Evolutionary conservation across 805 yeast species (phyloP).

Genomic region (Starmerella roubikii): DNA sequence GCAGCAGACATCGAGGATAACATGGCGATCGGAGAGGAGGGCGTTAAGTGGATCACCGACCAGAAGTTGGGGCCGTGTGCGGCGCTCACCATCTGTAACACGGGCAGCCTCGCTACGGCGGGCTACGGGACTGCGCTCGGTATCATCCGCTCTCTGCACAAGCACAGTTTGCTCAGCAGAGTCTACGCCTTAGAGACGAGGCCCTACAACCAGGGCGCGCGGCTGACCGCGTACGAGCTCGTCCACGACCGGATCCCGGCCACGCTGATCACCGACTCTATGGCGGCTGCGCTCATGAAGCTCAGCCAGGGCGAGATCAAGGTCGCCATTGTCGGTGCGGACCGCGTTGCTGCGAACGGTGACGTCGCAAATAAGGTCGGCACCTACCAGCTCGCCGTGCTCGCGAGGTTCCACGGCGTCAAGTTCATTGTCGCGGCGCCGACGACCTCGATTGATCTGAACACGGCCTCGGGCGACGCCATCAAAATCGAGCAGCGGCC

Average conservation of each 20-base stretch:
- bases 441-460: slow-evolving; percentile 70
- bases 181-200: slow-evolving; percentile 87
- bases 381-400: slow-evolving; percentile 71
- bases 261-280: slow-evolving; percentile 77
- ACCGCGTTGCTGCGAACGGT: slow-evolving; percentile 82
- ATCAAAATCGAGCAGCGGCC: slow-evolving; percentile 86
- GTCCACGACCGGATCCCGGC: slow-evolving; percentile 78
- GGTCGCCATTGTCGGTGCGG: slow-evolving; percentile 89
- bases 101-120: slow-evolving; percentile 93
- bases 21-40: slow-evolving; percentile 63
- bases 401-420: slow-evolving; percentile 54
- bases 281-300: slow-evolving; percentile 67
- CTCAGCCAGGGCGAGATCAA: slow-evolving; percentile 51
- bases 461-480: slow-evolving; percentile 51
- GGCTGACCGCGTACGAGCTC: slow-evolving; percentile 82
- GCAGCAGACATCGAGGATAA: slow-evolving; percentile 73
- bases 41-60: slow-evolving; percentile 50
- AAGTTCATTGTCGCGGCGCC: slow-evolving; percentile 94
- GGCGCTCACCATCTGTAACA: slow-evolving; percentile 84
- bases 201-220: slow-evolving; percentile 93
- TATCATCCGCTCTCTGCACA: slow-evolving; percentile 58
- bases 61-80: slow-evolving; percentile 37
- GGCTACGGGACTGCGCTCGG: slow-evolving; percentile 97
- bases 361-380: slow-evolving; percentile 96
- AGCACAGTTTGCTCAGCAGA: slow-evolving; percentile 42